A percentile compares a stretch with the other conserved stretches of the same genome.
These are phyloP conservation scores for Arachnomyces sp. DNA, from an alignment of 2,329 filamentous ascomycete species.

Conservation along the genomic window DNA sequence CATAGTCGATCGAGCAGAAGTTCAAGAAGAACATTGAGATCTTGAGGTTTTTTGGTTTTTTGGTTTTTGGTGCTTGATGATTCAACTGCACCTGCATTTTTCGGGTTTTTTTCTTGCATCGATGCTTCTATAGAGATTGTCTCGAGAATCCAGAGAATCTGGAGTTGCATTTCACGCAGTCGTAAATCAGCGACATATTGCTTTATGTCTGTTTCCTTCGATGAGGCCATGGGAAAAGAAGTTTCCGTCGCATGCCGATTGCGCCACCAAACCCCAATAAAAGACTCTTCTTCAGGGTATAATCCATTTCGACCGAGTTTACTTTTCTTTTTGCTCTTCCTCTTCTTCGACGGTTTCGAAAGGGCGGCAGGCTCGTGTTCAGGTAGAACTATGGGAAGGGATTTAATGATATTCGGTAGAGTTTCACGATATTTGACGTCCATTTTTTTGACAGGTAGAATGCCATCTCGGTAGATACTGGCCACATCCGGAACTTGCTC, in stretches of 20 bases:
- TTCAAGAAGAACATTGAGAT: constrained; percentile 38
- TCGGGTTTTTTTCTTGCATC: constrained; percentile 10
- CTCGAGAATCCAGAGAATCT: constrained; percentile 44
- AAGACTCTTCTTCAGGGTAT: constrained; percentile 38
- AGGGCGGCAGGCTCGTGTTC: constrained; percentile 24
- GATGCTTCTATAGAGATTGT: constrained; percentile 36
- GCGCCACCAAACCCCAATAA: constrained; percentile 41
- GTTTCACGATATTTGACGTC: constrained; percentile 41
- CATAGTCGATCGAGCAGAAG: constrained; percentile 42
- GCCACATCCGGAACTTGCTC: constrained; percentile 22
- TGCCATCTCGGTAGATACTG: constrained; percentile 34
- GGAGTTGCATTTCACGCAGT: constrained; percentile 42
- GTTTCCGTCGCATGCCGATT: constrained; percentile 22
- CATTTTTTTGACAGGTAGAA: constrained; percentile 40
- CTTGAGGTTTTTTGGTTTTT: constrained; percentile 33
- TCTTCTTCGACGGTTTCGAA: constrained; percentile 21
- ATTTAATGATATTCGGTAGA: constrained; percentile 32
- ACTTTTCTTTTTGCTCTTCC: constrained; percentile 27
- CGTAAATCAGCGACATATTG: constrained; percentile 37
- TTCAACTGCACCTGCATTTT: not conserved
- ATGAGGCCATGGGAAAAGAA: constrained; percentile 19
- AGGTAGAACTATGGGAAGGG: constrained; percentile 28
- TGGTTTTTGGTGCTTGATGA: constrained; percentile 15
- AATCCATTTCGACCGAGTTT: constrained; percentile 42
- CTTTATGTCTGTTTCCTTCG: constrained; percentile 32